Base-by-base conservation (phyloP, 768 basidiomycete genomes). In the Trametes elegans region DNA sequence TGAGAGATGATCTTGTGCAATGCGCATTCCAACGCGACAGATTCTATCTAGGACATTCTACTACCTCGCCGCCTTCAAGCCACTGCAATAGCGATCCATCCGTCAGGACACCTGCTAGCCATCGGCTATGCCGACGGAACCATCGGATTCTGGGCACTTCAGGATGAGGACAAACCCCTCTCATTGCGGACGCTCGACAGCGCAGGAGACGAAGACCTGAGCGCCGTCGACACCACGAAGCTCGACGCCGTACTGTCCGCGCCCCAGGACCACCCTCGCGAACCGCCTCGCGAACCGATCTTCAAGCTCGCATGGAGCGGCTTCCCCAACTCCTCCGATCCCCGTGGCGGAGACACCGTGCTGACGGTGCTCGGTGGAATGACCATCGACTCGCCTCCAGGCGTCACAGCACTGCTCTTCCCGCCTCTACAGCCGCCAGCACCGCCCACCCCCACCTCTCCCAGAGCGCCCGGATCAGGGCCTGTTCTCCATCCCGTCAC, bases 241-340 rank as follows among this genome's bases (percentile, higher is more conserved):
- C 65, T 87, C 10, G 83, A 84, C 50, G 64, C 73, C 29, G 66
- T 71, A 21, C 51, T 72, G 7, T 46, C 66, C 1, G 47, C 65
- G 3, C 50, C 63, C 5, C 62, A 61, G 7, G 57, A 61, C 10
- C 58, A 63, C 16, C 41, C 60, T 7, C 47, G 54, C 4, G 46
- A 58, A 29, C 50, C 54, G 2, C 54, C 70, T 19, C 66, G 85
- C 61, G 92, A 94, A 63, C 90, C 93, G 4, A 81, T 97, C 29
- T 93, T 89, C 77, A 93, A 90, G 66, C 74, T 95, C 5, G 75
- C 87, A 0, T 97, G 93, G 93, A 88, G 87, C 52, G 79, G 81
- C 1, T 92, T 87, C 68, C 74, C 85, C 0, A 84, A 86, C 63
- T 82, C 82, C 2, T 64, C 76, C 4, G 83, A 86, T 73, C 76